Evolutionary conservation across 345 rosid genomes (phyloP).

Genomic region (Pugionium cornutum): DNA sequence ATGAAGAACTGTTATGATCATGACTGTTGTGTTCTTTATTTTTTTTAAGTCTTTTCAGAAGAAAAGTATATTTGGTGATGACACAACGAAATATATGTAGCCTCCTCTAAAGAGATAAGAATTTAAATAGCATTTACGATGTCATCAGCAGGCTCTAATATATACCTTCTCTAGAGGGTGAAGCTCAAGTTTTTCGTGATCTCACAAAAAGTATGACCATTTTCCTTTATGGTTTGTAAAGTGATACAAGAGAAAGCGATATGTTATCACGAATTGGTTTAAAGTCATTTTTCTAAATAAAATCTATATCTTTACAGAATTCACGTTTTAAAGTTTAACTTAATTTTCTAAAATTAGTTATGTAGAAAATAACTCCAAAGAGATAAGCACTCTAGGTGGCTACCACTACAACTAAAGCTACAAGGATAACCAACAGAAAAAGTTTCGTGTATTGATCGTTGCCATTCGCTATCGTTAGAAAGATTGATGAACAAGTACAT

Average conservation of each 20-base stretch:
- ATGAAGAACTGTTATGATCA: constrained; percentile 28
- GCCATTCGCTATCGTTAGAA: not conserved
- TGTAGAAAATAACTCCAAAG: constrained; percentile 13
- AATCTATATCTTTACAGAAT: constrained; percentile 4
- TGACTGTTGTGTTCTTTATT: constrained; percentile 6
- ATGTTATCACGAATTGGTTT: constrained; percentile 14
- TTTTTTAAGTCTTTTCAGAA: constrained; percentile 9
- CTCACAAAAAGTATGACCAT: constrained; percentile 27
- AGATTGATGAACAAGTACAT: no score
- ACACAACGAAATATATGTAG: constrained; percentile 8
- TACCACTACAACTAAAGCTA: constrained; percentile 14
- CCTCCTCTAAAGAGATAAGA: constrained; percentile 21
- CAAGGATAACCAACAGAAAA: constrained; percentile 21
- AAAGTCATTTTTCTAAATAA: constrained; percentile 5
- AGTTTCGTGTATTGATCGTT: not conserved
- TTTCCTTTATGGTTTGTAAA: constrained; percentile 16
- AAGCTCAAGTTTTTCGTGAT: constrained; percentile 23
- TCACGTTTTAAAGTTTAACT: not conserved
- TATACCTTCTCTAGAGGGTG: constrained; percentile 38
- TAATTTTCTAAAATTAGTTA: not conserved
- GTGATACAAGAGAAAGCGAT: constrained; percentile 17
- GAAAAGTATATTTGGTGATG: constrained; percentile 31
- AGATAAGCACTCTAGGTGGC: constrained; percentile 20
- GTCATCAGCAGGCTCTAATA: constrained; percentile 33
- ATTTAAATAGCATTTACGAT: constrained; percentile 21